Evolutionary conservation across 176 grass and related monocot genomes (phyloP), one percentile per base, ranked within the genome.

Genomic region (Triticum dicoccoides): DNA sequence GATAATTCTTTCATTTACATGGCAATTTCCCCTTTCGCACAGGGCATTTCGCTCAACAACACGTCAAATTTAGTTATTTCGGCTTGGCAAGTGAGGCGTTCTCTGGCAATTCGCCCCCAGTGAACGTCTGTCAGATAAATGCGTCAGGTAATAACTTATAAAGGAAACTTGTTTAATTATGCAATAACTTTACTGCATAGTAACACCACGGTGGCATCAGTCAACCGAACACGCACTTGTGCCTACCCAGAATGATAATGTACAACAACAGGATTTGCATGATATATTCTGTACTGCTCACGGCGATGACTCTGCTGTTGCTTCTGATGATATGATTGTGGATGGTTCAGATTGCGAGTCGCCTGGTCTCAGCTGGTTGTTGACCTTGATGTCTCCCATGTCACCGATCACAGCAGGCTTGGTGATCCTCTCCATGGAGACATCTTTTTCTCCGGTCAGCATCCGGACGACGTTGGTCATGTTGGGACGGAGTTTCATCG

Each of bases 381-480:
- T 67, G 65, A 69, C 63, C 76, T 89, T 93, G 27, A 95, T 65
- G 14, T 93, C 73, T 85, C 65, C 44, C 29, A 86, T 86, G 80
- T 93, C 74, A 80, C 83, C 64, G 27, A 98, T 87, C 65, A 95
- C 47, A 6, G 77, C 69, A 49, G 95, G 95, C 86, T 92, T 92
- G 21, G 86, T 87, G 47, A 98, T 91, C 85, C 61, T 92, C 27
- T 93, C 89, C 42, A 65, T 78, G 32, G 70, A 65, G 45, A 93
- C 69, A 78, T 5, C n/a, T 78, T 87, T 90, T 63, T 92, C 89
- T 76, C 93, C 95, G 0, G 82, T 92, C 82, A 98, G 88, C 79
- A 95, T 92, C 44, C 13, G 59, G 63, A 98, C 1, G 4, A 95
- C 42, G 58, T 5, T 89, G 8, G 84, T 87, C 91, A 98, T 98